phyloP scores from a whole-genome alignment of 306 rosid genomes.

The Morella rubra region DNA sequence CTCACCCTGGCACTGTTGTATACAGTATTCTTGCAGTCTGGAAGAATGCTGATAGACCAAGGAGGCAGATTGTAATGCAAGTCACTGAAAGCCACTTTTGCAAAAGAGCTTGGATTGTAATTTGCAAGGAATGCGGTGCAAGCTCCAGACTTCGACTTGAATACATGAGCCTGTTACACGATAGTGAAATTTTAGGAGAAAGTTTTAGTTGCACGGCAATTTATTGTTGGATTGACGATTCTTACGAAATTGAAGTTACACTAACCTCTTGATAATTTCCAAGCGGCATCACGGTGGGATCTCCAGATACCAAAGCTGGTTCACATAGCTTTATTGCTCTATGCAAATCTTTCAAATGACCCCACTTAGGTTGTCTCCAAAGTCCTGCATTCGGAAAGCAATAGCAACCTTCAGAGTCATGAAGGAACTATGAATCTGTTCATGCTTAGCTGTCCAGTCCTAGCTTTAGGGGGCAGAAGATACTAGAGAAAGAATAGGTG shows the following conservation, averaged over 20 bases:
- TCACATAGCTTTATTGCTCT: constrained; percentile 89
- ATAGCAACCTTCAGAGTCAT: constrained; percentile 17
- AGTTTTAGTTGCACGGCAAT: constrained; percentile 18
- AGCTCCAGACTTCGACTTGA: constrained; percentile 73
- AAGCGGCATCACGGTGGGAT: constrained; percentile 60
- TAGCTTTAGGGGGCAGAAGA: neutral
- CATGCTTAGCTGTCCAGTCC: neutral
- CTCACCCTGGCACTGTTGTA: constrained; percentile 99
- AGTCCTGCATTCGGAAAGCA: constrained; percentile 55
- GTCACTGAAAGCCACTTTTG: constrained; percentile 72
- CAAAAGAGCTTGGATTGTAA: constrained; percentile 62
- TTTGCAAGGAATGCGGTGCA: constrained; percentile 97
- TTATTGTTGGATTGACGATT: constrained; percentile 17
- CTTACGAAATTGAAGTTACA: constrained; percentile 15
- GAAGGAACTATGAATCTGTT: neutral
- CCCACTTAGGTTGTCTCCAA: constrained; percentile 90
- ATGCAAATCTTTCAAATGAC: constrained; percentile 92
- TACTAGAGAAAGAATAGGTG: neutral
- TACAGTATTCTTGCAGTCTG: constrained; percentile 88
- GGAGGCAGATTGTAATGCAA: constrained; percentile 93
- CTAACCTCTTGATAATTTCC: constrained; percentile 82
- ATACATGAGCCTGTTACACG: constrained; percentile 76
- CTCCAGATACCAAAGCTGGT: constrained; percentile 84
- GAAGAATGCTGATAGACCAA: constrained; percentile 98
- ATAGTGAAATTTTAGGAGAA: constrained; percentile 11